Percentiles rank a stretch among this genome's conserved stretches.
phyloP scores from a whole-genome alignment of 2,329 filamentous ascomycete genomes.

The Tolypocladium pustulatum region DNA sequence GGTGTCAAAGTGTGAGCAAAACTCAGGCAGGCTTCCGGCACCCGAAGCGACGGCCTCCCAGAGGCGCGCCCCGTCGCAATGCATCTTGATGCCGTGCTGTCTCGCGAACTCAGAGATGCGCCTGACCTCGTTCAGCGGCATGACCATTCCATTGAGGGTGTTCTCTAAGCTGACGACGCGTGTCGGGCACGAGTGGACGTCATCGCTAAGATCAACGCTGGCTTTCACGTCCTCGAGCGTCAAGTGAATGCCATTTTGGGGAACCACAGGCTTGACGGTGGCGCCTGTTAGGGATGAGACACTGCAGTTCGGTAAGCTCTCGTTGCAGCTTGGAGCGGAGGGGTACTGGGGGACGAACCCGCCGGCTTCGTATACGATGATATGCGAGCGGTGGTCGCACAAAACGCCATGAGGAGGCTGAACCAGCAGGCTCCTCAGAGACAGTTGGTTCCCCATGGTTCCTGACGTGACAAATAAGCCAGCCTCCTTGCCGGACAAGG shows the following conservation, averaged over 20 bases:
- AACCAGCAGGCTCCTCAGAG: conserved; percentile 64
- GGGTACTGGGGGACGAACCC: conserved; percentile 30
- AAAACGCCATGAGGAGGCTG: conserved; percentile 74
- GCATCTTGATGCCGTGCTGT: conserved; percentile 53
- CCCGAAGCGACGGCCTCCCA: conserved; percentile 73
- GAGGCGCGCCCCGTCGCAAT: conserved; percentile 69
- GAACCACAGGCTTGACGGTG: conserved; percentile 53
- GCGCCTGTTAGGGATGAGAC: conserved; percentile 64
- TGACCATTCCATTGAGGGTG: conserved; percentile 68
- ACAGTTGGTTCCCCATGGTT: conserved; percentile 90
- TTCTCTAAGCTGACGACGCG: conserved; percentile 78
- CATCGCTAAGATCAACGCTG: conserved; percentile 52
- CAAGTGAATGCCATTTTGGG: conserved; percentile 61
- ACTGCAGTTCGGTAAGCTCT: conserved; percentile 26
- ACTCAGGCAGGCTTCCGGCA: conserved; percentile 56
- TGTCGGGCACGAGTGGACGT: conserved; percentile 73
- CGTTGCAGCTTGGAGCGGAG: neutral
- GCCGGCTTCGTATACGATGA: conserved; percentile 56
- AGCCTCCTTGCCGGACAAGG: conserved; percentile 63
- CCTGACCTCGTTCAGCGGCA: conserved; percentile 61
- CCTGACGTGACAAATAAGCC: conserved; percentile 77
- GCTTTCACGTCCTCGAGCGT: conserved; percentile 67
- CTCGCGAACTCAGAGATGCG: conserved; percentile 62
- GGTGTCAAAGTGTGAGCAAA: conserved; percentile 59
- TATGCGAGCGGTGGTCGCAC: conserved; percentile 70